phyloP scores from a whole-genome alignment of 305 asterid species.

The Rubia peregrina region DNA sequence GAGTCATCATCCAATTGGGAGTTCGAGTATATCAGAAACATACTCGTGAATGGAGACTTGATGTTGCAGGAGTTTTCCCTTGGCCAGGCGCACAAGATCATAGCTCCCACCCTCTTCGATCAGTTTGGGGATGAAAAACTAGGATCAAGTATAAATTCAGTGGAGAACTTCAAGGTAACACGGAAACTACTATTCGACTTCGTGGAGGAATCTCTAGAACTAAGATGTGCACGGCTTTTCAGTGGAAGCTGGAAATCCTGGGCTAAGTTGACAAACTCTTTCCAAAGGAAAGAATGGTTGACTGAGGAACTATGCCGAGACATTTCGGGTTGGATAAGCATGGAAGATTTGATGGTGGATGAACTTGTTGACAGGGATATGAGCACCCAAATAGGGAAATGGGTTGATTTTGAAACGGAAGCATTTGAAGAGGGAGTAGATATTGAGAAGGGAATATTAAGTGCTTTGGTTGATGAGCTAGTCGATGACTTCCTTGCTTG shows the following conservation, averaged over 20 bases:
- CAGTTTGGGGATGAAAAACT: conserved; percentile 49
- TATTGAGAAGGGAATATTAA: conserved; percentile 59
- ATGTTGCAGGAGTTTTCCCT: conserved; percentile 52
- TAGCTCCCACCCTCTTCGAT: conserved; percentile 47
- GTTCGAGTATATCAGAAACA: conserved; percentile 44
- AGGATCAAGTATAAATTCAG: conserved; percentile 31
- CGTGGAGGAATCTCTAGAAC: conserved; percentile 54
- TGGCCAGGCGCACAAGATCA: conserved; percentile 46
- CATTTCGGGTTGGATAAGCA: conserved; percentile 52
- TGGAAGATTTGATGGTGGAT: conserved; percentile 76
- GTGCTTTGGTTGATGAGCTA: conserved; percentile 62
- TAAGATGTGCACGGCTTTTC: conserved; percentile 30
- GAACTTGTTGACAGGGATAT: conserved; percentile 89
- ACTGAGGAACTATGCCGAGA: conserved; percentile 74
- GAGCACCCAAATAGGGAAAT: conserved; percentile 74
- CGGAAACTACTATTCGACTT: conserved; percentile 64
- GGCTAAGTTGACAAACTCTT: conserved; percentile 42
- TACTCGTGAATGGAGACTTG: conserved; percentile 38
- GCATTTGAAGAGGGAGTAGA: conserved; percentile 76
- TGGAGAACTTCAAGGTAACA: conserved; percentile 35
- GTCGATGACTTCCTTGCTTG: conserved; percentile 40
- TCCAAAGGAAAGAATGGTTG: conserved; percentile 45
- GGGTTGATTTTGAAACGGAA: conserved; percentile 71
- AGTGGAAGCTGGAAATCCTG: conserved; percentile 44
- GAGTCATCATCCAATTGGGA: conserved; percentile 56